Evolutionary conservation across 2,329 filamentous ascomycete genomes (phyloP).

Genomic region (Botrytis galanthina): DNA sequence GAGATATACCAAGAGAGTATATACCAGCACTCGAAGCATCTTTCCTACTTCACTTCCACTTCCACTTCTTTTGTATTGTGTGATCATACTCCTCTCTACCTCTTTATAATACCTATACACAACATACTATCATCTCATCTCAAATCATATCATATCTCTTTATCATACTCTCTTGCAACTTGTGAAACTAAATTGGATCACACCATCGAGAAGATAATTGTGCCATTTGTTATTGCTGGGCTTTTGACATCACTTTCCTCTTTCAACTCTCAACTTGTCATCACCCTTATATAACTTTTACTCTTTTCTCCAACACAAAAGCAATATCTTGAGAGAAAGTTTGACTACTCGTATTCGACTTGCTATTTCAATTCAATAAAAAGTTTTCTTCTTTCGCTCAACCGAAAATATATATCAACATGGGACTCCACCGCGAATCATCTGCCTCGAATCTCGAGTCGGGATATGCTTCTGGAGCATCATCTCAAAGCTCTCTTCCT

Average conservation of each 20-base stretch:
- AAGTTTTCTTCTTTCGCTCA: constrained; percentile 1
- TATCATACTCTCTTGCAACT: not conserved
- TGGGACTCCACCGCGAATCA: constrained; percentile 33
- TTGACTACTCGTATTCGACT: not conserved
- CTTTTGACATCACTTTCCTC: not conserved
- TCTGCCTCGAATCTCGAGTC: constrained; percentile 61
- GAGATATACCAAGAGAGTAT: constrained; percentile 4
- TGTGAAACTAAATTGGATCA: constrained; percentile 5
- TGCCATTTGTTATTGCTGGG: not conserved
- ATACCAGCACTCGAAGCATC: constrained; percentile 12
- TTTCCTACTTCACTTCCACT: not conserved
- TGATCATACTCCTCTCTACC: not conserved
- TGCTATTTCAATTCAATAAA: not conserved
- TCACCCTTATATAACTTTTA: not conserved
- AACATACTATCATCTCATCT: not conserved
- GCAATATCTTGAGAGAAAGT: not conserved
- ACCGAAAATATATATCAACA: constrained; percentile 23
- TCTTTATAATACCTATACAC: constrained; percentile 4
- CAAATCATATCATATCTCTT: not conserved
- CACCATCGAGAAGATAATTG: constrained; percentile 16
- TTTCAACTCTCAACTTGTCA: not conserved
- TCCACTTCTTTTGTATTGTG: not conserved
- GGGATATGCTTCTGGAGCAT: constrained; percentile 70
- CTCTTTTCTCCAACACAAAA: not conserved
- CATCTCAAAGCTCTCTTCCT: constrained; percentile 62